Conservation (phyloP, 1,284 basidiomycete genomes). For the Apiotrichum montevideense region DNA sequence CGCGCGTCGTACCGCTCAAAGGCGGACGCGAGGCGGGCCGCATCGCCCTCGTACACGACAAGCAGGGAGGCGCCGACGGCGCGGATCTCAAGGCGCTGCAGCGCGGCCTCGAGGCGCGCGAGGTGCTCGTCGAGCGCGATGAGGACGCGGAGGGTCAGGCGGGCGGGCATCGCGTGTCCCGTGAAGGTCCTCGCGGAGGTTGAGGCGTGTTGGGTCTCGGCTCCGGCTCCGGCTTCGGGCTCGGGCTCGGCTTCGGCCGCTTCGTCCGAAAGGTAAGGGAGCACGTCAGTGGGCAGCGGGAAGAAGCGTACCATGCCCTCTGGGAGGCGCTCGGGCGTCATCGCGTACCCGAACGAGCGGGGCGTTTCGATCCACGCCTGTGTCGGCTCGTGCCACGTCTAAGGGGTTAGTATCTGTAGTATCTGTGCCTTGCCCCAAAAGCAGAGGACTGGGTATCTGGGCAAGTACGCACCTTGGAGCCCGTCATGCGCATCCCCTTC, state of each 20-base stretch:
- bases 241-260: not conserved
- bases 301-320: conserved; percentile 74
- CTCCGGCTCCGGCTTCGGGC: not conserved
- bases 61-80: conserved; percentile 78
- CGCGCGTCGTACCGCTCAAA: conserved; percentile 48
- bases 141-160: conserved; percentile 59
- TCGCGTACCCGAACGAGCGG: conserved; percentile 73
- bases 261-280: conserved; percentile 1
- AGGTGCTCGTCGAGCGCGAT: conserved; percentile 50
- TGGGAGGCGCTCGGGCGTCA: conserved; percentile 61
- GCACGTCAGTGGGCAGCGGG: conserved; percentile 49
- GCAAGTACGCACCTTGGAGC: conserved; percentile 65
- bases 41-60: conserved; percentile 75
- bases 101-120: conserved; percentile 52
- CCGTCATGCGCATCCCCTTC: conserved; percentile 76
- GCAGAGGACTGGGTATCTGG: not conserved
- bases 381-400: conserved; percentile 68
- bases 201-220: conserved; percentile 2
- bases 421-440: too few relatives aligned
- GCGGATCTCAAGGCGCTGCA: conserved; percentile 61
- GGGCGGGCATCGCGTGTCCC: conserved; percentile 53
- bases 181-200: not conserved
- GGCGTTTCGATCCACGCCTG: conserved; percentile 57
- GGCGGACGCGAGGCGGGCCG: conserved; percentile 48
- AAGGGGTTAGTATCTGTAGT: not conserved